Base-by-base conservation (phyloP, 495 filamentous ascomycete genomes). In the Patellaria atrata region DNA sequence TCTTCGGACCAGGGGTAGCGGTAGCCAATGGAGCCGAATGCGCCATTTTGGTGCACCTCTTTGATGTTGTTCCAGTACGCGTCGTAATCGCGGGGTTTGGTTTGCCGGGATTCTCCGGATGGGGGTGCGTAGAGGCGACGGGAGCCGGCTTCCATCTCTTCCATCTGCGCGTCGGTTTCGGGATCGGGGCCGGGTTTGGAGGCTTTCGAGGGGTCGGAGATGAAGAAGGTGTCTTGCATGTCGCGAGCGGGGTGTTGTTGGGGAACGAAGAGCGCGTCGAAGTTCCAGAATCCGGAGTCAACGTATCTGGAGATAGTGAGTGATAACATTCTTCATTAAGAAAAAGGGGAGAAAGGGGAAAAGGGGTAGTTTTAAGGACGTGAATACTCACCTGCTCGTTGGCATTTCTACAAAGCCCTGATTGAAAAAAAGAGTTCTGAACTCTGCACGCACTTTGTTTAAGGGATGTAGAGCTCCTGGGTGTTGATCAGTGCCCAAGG, bases 221-320 rank as follows among this genome's bases (percentile, higher is more conserved):
- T 85, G 63, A 92, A 96, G 68, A 96, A 94, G 38, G 89, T 97
- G 53, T 96, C 86, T 69, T 94, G 89, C 22, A 93, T 63, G 51
- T 94, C 89, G 47, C 89, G 82, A 40, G 89, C 86, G 21, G 87
- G 89, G 56, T 94, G 89, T 67, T 94, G 87, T 60, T 97, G 89
- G 17, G 86, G 86, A 15, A 97, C 84, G 62, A 84, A 94, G 38
- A 97, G 85, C 26, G 85, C 75, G 47, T 96, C 89, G 57, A 96
- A 96, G 59, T 94, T 94, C 79, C 87, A 97, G 75, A 94, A 94
- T 24, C 86, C 86, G 14, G 83, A 86, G 63, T 97, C 89, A 39
- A 94, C 85, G 54, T 75, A 89, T 48, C 76, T 76, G 47, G 14
- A 12, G 22, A 9, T 8, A 35, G 13, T 21, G 10, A 8, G 35